Percentiles rank a stretch among this genome's conserved stretches.
Conservation (phyloP, 768 basidiomycete species). For the Cystofilobasidium bisporidii region DNA sequence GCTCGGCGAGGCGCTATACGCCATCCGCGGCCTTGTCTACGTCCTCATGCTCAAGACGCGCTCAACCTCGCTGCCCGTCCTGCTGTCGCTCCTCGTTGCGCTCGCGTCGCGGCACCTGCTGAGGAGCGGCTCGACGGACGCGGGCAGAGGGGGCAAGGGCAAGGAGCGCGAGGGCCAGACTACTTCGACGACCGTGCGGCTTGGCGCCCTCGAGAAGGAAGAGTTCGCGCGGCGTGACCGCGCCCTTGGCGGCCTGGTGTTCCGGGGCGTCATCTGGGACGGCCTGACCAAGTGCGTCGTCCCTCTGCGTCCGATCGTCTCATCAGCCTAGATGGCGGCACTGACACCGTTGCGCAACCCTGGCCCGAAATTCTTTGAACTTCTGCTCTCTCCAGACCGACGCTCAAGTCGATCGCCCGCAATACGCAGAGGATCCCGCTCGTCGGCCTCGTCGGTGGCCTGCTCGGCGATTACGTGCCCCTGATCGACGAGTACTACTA, state of each 20-base stretch:
- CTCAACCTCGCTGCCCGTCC: conserved; percentile 6
- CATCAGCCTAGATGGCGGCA: neutral
- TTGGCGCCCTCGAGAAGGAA: conserved; percentile 6
- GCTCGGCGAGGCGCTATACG: conserved; percentile 17
- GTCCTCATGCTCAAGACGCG: conserved; percentile 14
- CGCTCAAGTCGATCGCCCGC: conserved; percentile 10
- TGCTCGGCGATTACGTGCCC: conserved; percentile 19
- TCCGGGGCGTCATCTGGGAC: conserved; percentile 23
- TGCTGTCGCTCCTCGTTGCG: conserved; percentile 1
- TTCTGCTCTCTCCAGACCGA: neutral
- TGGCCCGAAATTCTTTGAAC: neutral
- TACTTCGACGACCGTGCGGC: too few species aligned
- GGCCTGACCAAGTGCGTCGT: conserved; percentile 16
- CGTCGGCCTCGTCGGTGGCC: conserved; percentile 13
- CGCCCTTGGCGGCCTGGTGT: conserved; percentile 7
- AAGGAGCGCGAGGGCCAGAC: too few species aligned
- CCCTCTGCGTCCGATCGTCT: neutral
- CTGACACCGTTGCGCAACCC: neutral
- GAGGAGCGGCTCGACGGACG: neutral
- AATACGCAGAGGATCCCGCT: conserved; percentile 17
- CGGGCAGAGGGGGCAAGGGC: neutral
- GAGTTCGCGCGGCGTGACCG: conserved; percentile 5
- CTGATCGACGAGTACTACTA: conserved; percentile 19
- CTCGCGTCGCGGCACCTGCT: conserved; percentile 18
- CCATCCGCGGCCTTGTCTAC: conserved; percentile 23